Evolutionary conservation across 108 stramenopile species (phyloP).

Genomic region (Chaetoceros muelleri): DNA sequence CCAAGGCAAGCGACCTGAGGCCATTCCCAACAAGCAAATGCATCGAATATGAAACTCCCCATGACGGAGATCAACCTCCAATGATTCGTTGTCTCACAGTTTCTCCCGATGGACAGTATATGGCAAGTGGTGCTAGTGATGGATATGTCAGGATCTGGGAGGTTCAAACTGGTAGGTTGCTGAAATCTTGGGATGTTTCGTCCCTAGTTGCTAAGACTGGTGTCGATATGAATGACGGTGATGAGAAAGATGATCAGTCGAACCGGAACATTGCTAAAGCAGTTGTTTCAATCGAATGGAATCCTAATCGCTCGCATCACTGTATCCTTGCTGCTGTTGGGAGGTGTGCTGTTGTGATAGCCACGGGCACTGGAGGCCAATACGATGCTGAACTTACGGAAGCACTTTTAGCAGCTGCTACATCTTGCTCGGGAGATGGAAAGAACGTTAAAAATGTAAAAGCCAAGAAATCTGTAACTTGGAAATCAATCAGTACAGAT

Average conservation of each 20-base stretch:
- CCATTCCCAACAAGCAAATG: conserved; percentile 94
- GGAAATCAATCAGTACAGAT: conserved; percentile 26
- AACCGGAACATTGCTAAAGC: conserved; percentile 17
- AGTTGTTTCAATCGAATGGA: conserved; percentile 79
- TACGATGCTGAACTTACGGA: conserved; percentile 79
- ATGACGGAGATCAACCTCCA: conserved; percentile 26
- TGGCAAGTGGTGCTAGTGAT: conserved; percentile 89
- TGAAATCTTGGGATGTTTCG: conserved; percentile 63
- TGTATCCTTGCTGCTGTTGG: conserved; percentile 72
- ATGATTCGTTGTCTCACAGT: conserved; percentile 71
- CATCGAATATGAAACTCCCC: conserved; percentile 75
- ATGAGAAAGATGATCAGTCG: conserved; percentile 17
- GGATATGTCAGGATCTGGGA: conserved; percentile 92
- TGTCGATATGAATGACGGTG: conserved; percentile 16
- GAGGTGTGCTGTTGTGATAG: conserved; percentile 74
- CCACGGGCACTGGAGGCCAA: conserved; percentile 75
- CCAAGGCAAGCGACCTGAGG: conserved; percentile 85
- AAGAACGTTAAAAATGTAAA: conserved; percentile 58
- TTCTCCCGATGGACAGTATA: conserved; percentile 91
- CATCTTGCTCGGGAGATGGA: conserved; percentile 25
- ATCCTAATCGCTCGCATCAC: conserved; percentile 83
- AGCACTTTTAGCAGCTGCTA: conserved; percentile 62
- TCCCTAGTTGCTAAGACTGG: conserved; percentile 10
- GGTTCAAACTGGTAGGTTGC: conserved; percentile 75
- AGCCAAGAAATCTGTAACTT: conserved; percentile 74